Conservation (phyloP, 2,329 filamentous ascomycete genomes). For the Aspergillus hortae region DNA sequence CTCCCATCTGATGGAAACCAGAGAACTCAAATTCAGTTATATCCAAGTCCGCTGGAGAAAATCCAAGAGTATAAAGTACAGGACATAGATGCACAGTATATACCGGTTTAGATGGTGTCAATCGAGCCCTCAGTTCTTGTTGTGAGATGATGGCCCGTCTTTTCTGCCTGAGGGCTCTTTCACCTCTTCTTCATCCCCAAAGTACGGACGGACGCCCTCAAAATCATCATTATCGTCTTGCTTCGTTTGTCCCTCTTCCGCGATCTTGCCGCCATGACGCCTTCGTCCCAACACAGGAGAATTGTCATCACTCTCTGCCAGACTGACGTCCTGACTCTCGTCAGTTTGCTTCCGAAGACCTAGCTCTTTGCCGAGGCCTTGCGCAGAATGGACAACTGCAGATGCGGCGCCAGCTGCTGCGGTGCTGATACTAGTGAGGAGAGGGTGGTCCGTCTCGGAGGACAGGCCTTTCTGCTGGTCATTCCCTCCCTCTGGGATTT, state of each 20-base stretch:
- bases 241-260: neutral
- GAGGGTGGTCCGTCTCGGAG: slow-evolving; percentile 11
- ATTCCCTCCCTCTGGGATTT: slow-evolving; percentile 1
- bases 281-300: slow-evolving; percentile 16
- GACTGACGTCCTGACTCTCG: slow-evolving; percentile 64
- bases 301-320: slow-evolving; percentile 62
- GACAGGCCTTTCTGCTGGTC: slow-evolving; percentile 3
- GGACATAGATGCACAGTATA: neutral
- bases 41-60: no score
- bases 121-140: neutral
- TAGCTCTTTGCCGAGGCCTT: slow-evolving; percentile 52
- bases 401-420: slow-evolving; percentile 14
- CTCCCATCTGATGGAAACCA: no score
- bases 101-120: neutral
- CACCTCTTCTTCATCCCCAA: slow-evolving; percentile 8
- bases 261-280: slow-evolving; percentile 11
- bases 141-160: neutral
- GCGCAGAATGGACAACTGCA: slow-evolving; percentile 9
- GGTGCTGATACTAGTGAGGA: slow-evolving; percentile 11
- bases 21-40: no score
- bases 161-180: neutral
- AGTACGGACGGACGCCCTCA: slow-evolving; percentile 33
- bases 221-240: slow-evolving; percentile 2
- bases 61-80: neutral
- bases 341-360: slow-evolving; percentile 65